phyloP scores from a whole-genome alignment of 2,329 filamentous ascomycete species.

The Aspergillus hortae region DNA sequence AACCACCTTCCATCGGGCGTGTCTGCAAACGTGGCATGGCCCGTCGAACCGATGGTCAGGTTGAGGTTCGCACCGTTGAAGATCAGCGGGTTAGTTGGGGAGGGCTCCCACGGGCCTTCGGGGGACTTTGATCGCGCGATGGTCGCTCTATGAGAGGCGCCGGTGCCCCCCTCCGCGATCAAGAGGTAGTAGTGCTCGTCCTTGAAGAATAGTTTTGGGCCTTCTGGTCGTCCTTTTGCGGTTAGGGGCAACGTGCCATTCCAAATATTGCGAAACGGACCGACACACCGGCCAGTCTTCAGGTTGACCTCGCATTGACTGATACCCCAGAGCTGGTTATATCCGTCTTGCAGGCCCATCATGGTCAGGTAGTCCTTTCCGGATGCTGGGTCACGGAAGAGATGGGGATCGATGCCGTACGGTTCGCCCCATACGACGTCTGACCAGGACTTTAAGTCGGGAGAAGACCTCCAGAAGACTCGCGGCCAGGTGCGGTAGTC shows the following conservation, averaged over 20 bases:
- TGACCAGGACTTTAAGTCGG: constrained; percentile 4
- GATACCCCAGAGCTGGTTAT: constrained; percentile 2
- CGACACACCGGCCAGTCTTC: background rate
- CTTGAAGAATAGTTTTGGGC: background rate
- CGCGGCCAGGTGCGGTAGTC: background rate
- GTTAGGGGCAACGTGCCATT: constrained; percentile 1
- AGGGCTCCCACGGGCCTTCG: background rate
- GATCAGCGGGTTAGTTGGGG: background rate
- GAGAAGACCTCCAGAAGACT: constrained; percentile 1
- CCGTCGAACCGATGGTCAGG: constrained; percentile 4
- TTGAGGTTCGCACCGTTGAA: constrained; percentile 6
- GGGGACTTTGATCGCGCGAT: constrained; percentile 2
- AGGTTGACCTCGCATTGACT: constrained; percentile 4
- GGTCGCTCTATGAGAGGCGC: background rate
- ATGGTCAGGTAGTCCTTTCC: constrained; percentile 4
- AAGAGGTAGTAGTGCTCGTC: constrained; percentile 1
- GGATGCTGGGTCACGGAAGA: constrained; percentile 5
- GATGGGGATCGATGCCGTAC: constrained; percentile 4
- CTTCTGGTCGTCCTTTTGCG: background rate
- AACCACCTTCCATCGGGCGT: background rate
- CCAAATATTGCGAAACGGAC: constrained; percentile 3
- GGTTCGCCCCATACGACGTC: constrained; percentile 7
- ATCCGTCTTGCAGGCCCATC: constrained; percentile 2
- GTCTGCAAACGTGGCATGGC: constrained; percentile 2
- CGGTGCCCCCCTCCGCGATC: constrained; percentile 4